Evolutionary conservation across 805 yeast species (phyloP), one percentile per base, ranked within the genome.

Genomic region (Barnettozyma salicaria): DNA sequence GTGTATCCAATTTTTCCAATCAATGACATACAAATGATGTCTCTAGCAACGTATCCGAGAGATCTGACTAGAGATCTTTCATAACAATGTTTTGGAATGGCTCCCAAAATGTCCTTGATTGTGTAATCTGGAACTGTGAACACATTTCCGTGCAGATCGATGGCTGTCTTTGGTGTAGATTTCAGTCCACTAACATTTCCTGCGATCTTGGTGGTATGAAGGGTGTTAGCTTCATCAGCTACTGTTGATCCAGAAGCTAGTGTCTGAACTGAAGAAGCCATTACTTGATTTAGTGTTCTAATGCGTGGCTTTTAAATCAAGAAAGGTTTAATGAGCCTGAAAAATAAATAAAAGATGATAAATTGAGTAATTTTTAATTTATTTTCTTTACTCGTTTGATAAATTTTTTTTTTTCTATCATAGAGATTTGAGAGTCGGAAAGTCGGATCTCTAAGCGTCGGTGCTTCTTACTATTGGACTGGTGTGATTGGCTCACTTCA

Each of bases 101-200:
- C 76, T 34, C 65, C 62, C 41, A 76, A 59, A 36, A 76, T 66
- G 41, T 76, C 79, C 56, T 70, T 72, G 52, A 76, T 75, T 42
- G 79, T 60, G 59, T 62, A 76, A 48, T 76, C 79, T n/a, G 83
- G 83, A 5, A 70, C 82, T 35, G 66, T 64, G 55, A 76, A 76
- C 18, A 61, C 70, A 19, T 70, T 64, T 33, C 83, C 83, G 42
- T 60, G 49, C 16, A 78, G 67, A 52, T 74, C 74, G 34, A 66
- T 60, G 24, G 78, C 74, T 18, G 55, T 43, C 36, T 50, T 44
- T 42, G 55, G 43, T 24, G 40, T 30, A n/a, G 47, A 10, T 26
- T 38, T 28, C 24, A 54, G 34, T 13, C 49, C 45, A 11, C 49
- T 36, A 12, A 54, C 52, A 37, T 54, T 54, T 3, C 41, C 44